Evolutionary conservation across 1,139 yeast species (phyloP).

Genomic region (Pichia sp.): DNA sequence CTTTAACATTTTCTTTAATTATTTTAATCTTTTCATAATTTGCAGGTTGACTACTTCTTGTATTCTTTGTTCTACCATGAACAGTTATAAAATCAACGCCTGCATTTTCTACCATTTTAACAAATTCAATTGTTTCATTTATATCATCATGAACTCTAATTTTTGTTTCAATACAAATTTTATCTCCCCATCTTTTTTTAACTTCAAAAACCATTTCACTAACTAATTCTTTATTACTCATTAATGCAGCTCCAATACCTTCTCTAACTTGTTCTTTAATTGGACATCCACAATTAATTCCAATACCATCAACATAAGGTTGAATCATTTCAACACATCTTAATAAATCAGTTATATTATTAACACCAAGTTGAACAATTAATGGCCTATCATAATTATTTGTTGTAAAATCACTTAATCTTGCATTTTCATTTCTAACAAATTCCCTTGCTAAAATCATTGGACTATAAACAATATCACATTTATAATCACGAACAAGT

Average conservation of each 20-base stretch:
- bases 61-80: slow-evolving; percentile 84
- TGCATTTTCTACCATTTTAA: slow-evolving; percentile 65
- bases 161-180: slow-evolving; percentile 78
- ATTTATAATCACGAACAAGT: slow-evolving; percentile 62
- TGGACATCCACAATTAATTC: slow-evolving; percentile 96
- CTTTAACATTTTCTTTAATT: slow-evolving; percentile 52
- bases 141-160: slow-evolving; percentile 80
- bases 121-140: slow-evolving; percentile 66
- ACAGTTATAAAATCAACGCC: slow-evolving; percentile 94
- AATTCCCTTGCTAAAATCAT: slow-evolving; percentile 96
- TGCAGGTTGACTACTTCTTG: slow-evolving; percentile 79
- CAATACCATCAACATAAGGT: slow-evolving; percentile 89
- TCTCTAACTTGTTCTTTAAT: slow-evolving; percentile 90
- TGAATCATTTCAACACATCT: slow-evolving; percentile 84
- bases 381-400: slow-evolving; percentile 62
- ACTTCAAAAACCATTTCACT: slow-evolving; percentile 80
- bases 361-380: slow-evolving; percentile 88
- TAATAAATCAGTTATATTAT: slow-evolving; percentile 75
- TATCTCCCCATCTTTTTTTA: slow-evolving; percentile 63
- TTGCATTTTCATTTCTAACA: slow-evolving; percentile 76
- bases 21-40: slow-evolving; percentile 73
- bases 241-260: slow-evolving; percentile 95
- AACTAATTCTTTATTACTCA: slow-evolving; percentile 77
- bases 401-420: slow-evolving; percentile 80
- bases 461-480: slow-evolving; percentile 88